A percentile compares a stretch with the other conserved stretches of the same genome.
These are phyloP conservation scores for Colletotrichum orbiculare DNA, from an alignment of 2,329 filamentous ascomycete genomes.

Conservation along the genomic window DNA sequence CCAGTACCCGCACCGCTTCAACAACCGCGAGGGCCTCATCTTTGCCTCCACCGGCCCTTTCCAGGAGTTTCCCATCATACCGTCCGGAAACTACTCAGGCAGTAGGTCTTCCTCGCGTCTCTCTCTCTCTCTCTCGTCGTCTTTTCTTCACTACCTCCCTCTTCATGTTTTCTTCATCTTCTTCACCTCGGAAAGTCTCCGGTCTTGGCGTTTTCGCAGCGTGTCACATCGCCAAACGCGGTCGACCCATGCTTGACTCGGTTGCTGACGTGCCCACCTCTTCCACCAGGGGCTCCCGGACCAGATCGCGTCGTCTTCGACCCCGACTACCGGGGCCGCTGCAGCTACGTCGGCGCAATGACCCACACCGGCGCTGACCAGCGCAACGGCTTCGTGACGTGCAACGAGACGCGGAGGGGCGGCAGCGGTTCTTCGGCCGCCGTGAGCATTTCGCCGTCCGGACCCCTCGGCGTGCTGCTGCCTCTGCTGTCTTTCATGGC, in stretches of 20 bases:
- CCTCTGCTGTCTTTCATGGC: constrained; percentile 24
- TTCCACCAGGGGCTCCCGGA: constrained; percentile 65
- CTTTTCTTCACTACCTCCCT: not conserved
- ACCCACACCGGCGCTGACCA: constrained; percentile 76
- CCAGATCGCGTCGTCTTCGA: constrained; percentile 76
- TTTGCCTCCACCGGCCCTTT: constrained; percentile 49
- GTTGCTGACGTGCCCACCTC: constrained; percentile 21
- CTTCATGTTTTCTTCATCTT: not conserved
- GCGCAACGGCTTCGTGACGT: constrained; percentile 75
- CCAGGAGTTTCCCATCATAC: constrained; percentile 52
- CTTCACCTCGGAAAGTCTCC: not conserved
- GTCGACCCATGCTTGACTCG: not conserved
- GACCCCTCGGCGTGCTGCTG: not conserved
- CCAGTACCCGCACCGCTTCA: constrained; percentile 52
- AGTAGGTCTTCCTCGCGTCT: constrained; percentile 41
- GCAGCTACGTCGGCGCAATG: constrained; percentile 71
- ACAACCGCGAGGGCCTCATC: constrained; percentile 51
- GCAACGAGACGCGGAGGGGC: constrained; percentile 44
- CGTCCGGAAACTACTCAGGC: constrained; percentile 47
- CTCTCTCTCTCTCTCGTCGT: not conserved
- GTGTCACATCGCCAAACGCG: no score
- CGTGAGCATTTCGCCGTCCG: not conserved
- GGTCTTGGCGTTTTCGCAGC: constrained; percentile 1
- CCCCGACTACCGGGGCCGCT: constrained; percentile 44
- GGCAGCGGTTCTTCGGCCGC: constrained; percentile 12